Conservation (phyloP, 768 basidiomycete genomes). For the Boletus huronensis region DNA sequence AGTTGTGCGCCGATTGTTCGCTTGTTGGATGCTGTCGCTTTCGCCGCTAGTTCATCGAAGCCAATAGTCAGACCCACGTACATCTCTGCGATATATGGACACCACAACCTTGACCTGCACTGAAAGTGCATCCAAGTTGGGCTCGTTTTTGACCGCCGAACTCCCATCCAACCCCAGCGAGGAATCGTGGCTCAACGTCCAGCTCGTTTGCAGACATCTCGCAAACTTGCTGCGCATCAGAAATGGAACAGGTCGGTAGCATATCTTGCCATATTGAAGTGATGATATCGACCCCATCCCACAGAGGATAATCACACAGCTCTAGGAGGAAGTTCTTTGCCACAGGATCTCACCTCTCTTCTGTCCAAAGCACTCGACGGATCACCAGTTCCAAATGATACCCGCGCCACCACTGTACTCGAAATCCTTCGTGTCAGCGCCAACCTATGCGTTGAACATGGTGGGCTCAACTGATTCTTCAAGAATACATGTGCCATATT, state of each 20-base stretch:
- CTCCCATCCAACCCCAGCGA: constrained; percentile 31
- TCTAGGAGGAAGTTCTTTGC: constrained; percentile 63
- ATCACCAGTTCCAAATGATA: constrained; percentile 41
- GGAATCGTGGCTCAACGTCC: constrained; percentile 49
- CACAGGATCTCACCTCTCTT: constrained; percentile 61
- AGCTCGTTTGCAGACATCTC: constrained; percentile 49
- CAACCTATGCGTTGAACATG: constrained; percentile 83
- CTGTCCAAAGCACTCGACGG: constrained; percentile 53
- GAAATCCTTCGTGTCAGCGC: constrained; percentile 78
- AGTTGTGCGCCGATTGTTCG: not conserved
- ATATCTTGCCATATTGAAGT: not conserved
- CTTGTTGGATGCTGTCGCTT: not conserved
- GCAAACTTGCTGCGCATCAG: constrained; percentile 61
- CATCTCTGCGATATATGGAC: constrained; percentile 18
- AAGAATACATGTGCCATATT: constrained; percentile 2
- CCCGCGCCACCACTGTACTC: constrained; percentile 50
- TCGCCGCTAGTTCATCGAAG: not conserved
- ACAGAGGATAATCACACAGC: constrained; percentile 68
- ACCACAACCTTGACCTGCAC: constrained; percentile 18
- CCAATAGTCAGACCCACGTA: not conserved
- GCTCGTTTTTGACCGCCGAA: constrained; percentile 31
- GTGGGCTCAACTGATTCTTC: constrained; percentile 35
- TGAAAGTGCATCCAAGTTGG: constrained; percentile 32
- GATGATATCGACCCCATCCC: constrained; percentile 18
- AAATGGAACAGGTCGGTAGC: constrained; percentile 46